A percentile compares a stretch with the other conserved stretches of the same genome.
These are phyloP conservation scores for Vaccinium macrocarpon DNA, from an alignment of 148 eudicot genomes.

Conservation along the genomic window DNA sequence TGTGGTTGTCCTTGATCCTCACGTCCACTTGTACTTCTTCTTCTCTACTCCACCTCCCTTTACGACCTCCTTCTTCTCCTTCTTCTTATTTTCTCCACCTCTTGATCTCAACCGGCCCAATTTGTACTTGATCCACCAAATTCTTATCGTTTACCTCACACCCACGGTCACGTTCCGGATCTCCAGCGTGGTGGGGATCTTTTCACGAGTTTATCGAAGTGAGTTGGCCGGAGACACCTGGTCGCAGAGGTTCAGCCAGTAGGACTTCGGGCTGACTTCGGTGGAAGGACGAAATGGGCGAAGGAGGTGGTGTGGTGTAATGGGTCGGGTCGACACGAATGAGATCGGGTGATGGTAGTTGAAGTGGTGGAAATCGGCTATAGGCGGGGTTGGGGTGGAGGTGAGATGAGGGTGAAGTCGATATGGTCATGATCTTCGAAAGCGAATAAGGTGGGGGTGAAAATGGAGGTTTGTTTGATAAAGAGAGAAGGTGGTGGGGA, in stretches of 20 bases:
- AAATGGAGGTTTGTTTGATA: conserved; percentile 35
- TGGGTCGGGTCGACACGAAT: conserved; percentile 39
- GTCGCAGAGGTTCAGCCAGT: conserved; percentile 49
- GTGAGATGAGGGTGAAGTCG: conserved; percentile 37
- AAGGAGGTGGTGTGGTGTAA: conserved; percentile 35
- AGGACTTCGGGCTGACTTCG: conserved; percentile 24
- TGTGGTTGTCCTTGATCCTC: conserved; percentile 62
- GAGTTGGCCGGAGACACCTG: conserved; percentile 74
- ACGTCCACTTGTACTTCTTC: conserved; percentile 60
- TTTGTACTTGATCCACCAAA: conserved; percentile 37
- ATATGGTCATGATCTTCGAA: conserved; percentile 25
- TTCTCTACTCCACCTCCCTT: conserved; percentile 34
- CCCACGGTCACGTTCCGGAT: conserved; percentile 60
- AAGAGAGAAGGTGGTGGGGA: conserved; percentile 17
- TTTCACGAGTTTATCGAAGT: conserved; percentile 40
- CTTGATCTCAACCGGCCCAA: conserved; percentile 65
- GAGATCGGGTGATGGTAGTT: conserved; percentile 45
- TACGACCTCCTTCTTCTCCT: conserved; percentile 11
- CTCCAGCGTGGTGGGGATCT: conserved; percentile 14
- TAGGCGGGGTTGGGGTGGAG: conserved; percentile 22
- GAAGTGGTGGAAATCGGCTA: conserved; percentile 29
- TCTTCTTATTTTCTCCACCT: conserved; percentile 44
- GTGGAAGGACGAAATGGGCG: conserved; percentile 30
- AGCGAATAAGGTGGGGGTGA: conserved; percentile 30
- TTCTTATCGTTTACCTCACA: conserved; percentile 33